Evolutionary conservation across 176 grass and related monocot genomes (phyloP).

Genomic region (Melocanna baccifera): DNA sequence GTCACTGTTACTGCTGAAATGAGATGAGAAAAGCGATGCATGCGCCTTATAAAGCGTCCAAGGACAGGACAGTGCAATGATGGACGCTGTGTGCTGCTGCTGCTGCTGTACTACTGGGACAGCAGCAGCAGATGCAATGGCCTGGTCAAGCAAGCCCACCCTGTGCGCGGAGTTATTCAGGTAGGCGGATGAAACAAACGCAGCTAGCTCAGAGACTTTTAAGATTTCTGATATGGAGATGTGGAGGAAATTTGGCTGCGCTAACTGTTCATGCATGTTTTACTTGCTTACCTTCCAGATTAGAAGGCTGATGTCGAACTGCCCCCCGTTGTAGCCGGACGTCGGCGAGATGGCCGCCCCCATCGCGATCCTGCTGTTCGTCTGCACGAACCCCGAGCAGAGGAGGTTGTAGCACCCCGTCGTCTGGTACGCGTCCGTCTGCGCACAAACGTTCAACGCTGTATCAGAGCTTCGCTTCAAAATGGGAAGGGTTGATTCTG

Average conservation of each 20-base stretch:
- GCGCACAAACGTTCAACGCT: not conserved
- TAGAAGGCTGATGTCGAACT: conserved; percentile 90
- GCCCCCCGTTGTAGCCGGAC: conserved; percentile 54
- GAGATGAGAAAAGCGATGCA: conserved; percentile 19
- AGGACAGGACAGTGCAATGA: conserved; percentile 22
- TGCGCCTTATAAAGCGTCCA: not conserved
- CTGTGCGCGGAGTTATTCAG: not conserved
- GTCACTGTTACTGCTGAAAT: not conserved
- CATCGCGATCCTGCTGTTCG: conserved; percentile 85
- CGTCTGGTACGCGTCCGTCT: conserved; percentile 93
- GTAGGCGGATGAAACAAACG: not conserved
- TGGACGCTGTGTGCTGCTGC: conserved; percentile 7
- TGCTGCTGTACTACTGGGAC: not conserved
- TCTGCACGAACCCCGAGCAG: conserved; percentile 92
- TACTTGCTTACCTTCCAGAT: conserved; percentile 65
- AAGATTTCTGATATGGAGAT: not conserved
- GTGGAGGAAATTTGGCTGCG: not conserved
- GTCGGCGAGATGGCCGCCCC: conserved; percentile 87
- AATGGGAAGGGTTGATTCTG: not conserved
- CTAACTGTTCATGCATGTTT: not conserved
- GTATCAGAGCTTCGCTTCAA: not conserved
- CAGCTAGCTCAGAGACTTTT: not conserved
- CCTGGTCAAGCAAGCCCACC: not conserved
- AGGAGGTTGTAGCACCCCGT: conserved; percentile 96
- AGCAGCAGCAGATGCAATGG: not conserved